Conservation (phyloP, 768 basidiomycete species). For the Leccinum barrowsii region DNA sequence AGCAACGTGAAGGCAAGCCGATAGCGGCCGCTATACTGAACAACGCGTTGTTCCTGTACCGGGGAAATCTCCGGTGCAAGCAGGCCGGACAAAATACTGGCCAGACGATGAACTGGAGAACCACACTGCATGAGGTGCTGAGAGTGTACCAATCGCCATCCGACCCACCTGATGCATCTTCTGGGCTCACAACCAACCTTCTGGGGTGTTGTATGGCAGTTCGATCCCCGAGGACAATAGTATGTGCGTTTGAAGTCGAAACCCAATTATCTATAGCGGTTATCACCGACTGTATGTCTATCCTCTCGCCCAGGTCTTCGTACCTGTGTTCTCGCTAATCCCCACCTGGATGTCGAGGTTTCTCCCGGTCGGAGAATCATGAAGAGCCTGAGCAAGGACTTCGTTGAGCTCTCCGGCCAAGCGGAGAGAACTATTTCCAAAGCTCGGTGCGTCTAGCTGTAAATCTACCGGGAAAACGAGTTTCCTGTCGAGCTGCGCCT, state of each 20-base stretch:
- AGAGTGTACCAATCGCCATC: not conserved
- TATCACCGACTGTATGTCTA: conserved; percentile 5
- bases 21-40: conserved; percentile 78
- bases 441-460: conserved; percentile 34
- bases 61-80: conserved; percentile 44
- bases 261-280: conserved; percentile 11
- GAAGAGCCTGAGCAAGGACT: conserved; percentile 16
- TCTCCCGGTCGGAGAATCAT: conserved; percentile 36
- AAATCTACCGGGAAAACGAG: conserved; percentile 44
- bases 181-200: conserved; percentile 19
- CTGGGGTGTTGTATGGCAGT: conserved; percentile 23
- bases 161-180: conserved; percentile 29
- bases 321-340: conserved; percentile 32
- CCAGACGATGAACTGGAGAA: conserved; percentile 37
- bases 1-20: conserved; percentile 90
- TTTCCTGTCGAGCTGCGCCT: conserved; percentile 43
- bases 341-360: conserved; percentile 39
- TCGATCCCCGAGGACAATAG: conserved; percentile 21
- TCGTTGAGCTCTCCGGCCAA: conserved; percentile 29
- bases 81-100: conserved; percentile 37
- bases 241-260: conserved; percentile 16
- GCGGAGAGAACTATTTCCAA: conserved; percentile 1
- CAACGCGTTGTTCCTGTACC: conserved; percentile 48
- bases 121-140: conserved; percentile 14
- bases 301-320: conserved; percentile 15